phyloP scores from a whole-genome alignment of 805 yeast species.

The Lipomyces oligophaga region DNA sequence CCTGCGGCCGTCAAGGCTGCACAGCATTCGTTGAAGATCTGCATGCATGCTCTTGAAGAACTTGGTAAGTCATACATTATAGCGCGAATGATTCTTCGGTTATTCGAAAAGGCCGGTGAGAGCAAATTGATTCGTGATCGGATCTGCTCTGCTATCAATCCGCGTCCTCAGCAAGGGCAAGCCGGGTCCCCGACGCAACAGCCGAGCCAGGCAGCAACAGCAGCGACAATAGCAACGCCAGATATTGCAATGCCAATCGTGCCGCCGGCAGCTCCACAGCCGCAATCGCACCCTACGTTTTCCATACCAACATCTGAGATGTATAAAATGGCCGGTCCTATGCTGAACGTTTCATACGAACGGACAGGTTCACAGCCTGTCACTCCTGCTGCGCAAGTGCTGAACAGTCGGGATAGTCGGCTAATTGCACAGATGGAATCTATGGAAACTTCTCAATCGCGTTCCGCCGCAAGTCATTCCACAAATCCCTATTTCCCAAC shows the following conservation, averaged over 20 bases:
- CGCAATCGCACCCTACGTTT: slow-evolving; percentile 2
- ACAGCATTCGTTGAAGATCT: slow-evolving; percentile 37
- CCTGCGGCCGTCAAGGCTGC: slow-evolving; percentile 41
- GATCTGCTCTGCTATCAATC: slow-evolving; percentile 19
- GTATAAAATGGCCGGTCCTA: slow-evolving; percentile 6
- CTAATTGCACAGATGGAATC: not conserved
- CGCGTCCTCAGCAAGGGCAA: slow-evolving; percentile 10
- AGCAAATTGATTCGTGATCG: slow-evolving; percentile 30
- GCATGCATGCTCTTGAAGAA: slow-evolving; percentile 39
- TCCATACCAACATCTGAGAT: not conserved
- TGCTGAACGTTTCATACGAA: slow-evolving; percentile 13
- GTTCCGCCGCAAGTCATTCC: too few relatives aligned
- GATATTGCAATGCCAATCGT: not conserved
- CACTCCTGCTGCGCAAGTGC: slow-evolving; percentile 2
- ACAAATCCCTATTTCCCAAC: slow-evolving; percentile 3
- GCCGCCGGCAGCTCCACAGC: not conserved
- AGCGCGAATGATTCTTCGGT: slow-evolving; percentile 48
- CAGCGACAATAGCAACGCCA: not conserved
- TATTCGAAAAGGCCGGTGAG: slow-evolving; percentile 44
- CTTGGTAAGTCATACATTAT: slow-evolving; percentile 53
- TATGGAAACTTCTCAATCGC: too few relatives aligned
- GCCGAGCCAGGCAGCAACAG: not conserved
- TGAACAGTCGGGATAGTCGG: not conserved
- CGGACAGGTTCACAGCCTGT: slow-evolving; percentile 10
- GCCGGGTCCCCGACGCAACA: too few relatives aligned